Conservation (phyloP, 306 rosid species). For the Dryas octopetala region DNA sequence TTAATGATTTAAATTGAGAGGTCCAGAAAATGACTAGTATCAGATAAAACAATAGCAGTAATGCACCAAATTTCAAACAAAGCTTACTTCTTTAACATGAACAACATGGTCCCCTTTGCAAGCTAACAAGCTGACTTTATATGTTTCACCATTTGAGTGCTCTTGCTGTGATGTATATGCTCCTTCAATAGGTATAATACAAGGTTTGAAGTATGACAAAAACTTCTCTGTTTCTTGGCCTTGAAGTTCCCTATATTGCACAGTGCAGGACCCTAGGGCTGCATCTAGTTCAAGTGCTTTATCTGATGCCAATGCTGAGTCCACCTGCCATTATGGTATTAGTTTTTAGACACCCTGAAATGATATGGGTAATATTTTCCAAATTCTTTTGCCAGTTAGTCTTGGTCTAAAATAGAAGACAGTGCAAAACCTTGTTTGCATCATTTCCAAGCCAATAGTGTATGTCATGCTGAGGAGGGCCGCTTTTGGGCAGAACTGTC, state of each 20-base stretch:
- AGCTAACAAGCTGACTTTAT: slow-evolving; percentile 60
- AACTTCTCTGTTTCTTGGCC: slow-evolving; percentile 85
- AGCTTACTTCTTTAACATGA: slow-evolving; percentile 82
- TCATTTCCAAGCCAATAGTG: slow-evolving; percentile 90
- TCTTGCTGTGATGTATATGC: slow-evolving; percentile 58
- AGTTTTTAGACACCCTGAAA: slow-evolving; percentile 13
- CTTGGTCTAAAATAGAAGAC: slow-evolving; percentile 2
- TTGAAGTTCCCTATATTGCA: slow-evolving; percentile 87
- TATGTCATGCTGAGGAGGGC: slow-evolving; percentile 70
- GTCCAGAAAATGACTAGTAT: not conserved
- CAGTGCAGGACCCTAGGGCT: slow-evolving; percentile 88
- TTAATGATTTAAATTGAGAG: too few relatives aligned
- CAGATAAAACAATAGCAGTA: not conserved
- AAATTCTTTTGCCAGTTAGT: slow-evolving; percentile 5
- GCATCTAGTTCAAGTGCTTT: slow-evolving; percentile 93
- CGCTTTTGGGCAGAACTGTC: slow-evolving; percentile 63
- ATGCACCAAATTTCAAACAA: slow-evolving; percentile 14
- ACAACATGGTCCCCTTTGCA: slow-evolving; percentile 96
- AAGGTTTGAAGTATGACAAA: slow-evolving; percentile 84
- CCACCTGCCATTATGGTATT: slow-evolving; percentile 52
- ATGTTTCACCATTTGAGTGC: slow-evolving; percentile 52
- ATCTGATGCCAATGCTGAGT: slow-evolving; percentile 79
- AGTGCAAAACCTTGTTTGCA: slow-evolving; percentile 49
- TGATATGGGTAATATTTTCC: not conserved
- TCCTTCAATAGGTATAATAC: slow-evolving; percentile 87